These are phyloP conservation scores for Strobilomyces confusus DNA, from an alignment of 768 basidiomycete species.

Conservation along the genomic window DNA sequence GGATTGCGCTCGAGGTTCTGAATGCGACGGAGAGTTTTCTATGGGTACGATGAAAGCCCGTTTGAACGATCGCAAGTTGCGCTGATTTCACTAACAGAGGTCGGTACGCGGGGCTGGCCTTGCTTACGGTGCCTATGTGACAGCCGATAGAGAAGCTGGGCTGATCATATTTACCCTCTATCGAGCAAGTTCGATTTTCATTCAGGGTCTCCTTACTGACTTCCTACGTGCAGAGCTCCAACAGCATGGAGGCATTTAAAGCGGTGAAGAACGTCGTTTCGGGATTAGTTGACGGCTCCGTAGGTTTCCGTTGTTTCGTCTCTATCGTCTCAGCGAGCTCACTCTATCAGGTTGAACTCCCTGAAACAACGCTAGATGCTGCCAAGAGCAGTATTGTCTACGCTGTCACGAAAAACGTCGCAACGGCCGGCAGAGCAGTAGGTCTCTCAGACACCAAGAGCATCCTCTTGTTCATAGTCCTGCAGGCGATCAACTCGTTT, in stretches of 20 bases:
- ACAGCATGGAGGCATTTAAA: conserved; percentile 72
- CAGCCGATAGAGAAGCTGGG: conserved; percentile 74
- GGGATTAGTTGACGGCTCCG: conserved; percentile 79
- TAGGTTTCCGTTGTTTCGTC: conserved; percentile 33
- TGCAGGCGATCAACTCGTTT: conserved; percentile 78
- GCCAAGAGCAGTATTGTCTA: conserved; percentile 93
- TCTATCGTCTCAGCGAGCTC: background rate
- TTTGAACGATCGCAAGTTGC: background rate
- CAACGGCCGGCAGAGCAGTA: conserved; percentile 86
- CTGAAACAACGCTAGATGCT: conserved; percentile 78
- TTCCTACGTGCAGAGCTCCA: conserved; percentile 59
- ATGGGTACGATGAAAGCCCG: conserved; percentile 55
- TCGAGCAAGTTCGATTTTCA: conserved; percentile 45
- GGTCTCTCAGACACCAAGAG: conserved; percentile 24
- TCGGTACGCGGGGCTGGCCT: conserved; percentile 92
- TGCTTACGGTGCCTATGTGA: conserved; percentile 85
- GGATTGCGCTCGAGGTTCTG: conserved; percentile 80
- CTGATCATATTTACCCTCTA: conserved; percentile 74
- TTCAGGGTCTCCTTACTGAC: conserved; percentile 1
- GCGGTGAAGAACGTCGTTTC: conserved; percentile 76
- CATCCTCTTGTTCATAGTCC: conserved; percentile 4
- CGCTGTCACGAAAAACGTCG: conserved; percentile 71
- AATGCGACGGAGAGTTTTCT: conserved; percentile 94
- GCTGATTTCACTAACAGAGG: conserved; percentile 42
- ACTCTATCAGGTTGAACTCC: conserved; percentile 63